Conservation (phyloP, 192 early-diverging fungal genomes). For the Podila horticola region DNA sequence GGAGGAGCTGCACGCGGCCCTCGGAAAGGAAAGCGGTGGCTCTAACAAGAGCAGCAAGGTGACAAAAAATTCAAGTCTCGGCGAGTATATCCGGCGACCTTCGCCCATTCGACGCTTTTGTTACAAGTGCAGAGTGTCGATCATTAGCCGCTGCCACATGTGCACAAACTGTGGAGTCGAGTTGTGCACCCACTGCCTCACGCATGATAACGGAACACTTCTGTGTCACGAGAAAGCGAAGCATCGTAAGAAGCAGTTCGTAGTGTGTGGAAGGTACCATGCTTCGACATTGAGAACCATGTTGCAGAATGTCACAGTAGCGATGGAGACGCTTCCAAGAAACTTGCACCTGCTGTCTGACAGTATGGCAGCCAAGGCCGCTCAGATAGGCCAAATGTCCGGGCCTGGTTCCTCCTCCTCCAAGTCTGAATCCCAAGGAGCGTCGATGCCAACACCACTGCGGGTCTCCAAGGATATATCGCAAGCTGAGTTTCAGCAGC, state of each 20-base stretch:
- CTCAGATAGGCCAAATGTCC: too few species aligned
- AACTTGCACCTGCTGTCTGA: too few species aligned
- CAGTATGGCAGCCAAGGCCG: too few species aligned
- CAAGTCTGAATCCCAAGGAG: too few species aligned
- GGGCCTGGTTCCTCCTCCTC: too few species aligned
- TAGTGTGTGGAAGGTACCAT: slow-evolving; percentile 10
- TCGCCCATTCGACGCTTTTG: not conserved
- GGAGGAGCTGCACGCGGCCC: not conserved
- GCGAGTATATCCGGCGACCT: slow-evolving; percentile 11
- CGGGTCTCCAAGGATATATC: too few species aligned
- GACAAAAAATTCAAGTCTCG: too few species aligned
- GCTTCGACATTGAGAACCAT: not conserved
- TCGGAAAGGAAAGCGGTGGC: not conserved
- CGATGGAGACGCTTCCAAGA: too few species aligned
- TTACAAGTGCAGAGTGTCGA: slow-evolving; percentile 10
- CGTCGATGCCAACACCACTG: too few species aligned
- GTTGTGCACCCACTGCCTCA: slow-evolving; percentile 8
- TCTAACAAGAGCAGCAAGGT: not conserved
- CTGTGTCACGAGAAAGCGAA: not conserved
- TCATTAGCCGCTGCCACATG: slow-evolving; percentile 2
- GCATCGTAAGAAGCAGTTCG: slow-evolving; percentile 9
- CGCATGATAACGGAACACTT: not conserved
- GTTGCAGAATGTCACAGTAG: too few species aligned
- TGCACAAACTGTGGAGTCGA: slow-evolving; percentile 18
- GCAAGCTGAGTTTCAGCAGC: too few species aligned